Conservation (phyloP, 1,284 basidiomycete genomes). For the Malassezia nana region DNA sequence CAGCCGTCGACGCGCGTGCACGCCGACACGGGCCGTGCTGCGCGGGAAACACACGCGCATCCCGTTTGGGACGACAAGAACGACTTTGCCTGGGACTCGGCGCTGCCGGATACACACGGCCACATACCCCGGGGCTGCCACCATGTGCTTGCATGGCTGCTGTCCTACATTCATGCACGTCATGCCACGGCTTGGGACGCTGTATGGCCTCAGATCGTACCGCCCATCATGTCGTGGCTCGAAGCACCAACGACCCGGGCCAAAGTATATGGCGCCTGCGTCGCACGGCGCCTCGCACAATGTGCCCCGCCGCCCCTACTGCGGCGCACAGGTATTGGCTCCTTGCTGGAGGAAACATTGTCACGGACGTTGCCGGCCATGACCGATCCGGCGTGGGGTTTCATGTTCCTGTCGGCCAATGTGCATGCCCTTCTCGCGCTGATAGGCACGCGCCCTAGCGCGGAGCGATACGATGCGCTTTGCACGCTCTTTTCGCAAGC, state of each 20-base stretch:
- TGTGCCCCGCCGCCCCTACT: slow-evolving; percentile 6
- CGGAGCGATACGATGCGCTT: background rate
- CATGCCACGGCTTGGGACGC: slow-evolving; percentile 6
- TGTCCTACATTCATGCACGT: background rate
- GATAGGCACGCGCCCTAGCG: background rate
- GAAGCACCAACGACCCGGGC: slow-evolving; percentile 1
- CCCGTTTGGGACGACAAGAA: background rate
- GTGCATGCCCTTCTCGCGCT: background rate
- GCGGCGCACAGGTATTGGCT: slow-evolving; percentile 9
- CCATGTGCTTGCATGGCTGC: slow-evolving; percentile 12
- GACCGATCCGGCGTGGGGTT: slow-evolving; percentile 7
- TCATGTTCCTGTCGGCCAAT: background rate
- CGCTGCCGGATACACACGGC: background rate
- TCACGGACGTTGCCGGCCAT: slow-evolving; percentile 3
- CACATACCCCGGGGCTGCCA: background rate
- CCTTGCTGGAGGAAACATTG: slow-evolving; percentile 7
- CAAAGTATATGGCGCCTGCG: slow-evolving; percentile 11
- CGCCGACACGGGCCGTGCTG: slow-evolving; percentile 1
- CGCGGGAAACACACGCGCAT: background rate
- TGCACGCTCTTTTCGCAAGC: slow-evolving; percentile 8
- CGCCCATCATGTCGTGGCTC: slow-evolving; percentile 13
- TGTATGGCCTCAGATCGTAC: slow-evolving; percentile 9
- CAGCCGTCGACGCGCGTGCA: slow-evolving; percentile 1
- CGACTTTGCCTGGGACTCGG: background rate
- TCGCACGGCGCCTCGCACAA: background rate